These are phyloP conservation scores for Auricularia cornea DNA, from an alignment of 768 basidiomycete species.

Conservation along the genomic window DNA sequence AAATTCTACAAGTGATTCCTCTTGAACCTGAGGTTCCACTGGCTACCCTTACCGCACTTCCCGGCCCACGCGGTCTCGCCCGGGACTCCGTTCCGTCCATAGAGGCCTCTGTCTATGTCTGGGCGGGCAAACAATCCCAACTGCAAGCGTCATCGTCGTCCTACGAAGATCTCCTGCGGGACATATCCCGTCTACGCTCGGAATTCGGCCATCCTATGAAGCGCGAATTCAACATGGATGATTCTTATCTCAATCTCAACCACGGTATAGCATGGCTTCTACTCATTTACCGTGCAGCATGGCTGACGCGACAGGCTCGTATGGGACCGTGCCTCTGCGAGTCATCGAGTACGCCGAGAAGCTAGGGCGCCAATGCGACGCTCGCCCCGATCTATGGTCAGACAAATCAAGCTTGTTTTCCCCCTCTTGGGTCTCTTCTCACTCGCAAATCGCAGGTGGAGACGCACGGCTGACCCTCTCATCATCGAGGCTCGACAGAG, in stretches of 20 bases:
- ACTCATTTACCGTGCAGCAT: not conserved
- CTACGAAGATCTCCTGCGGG: constrained; percentile 8
- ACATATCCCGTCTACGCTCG: not conserved
- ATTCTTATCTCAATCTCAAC: constrained; percentile 10
- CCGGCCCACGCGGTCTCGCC: not conserved
- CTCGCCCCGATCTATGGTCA: constrained; percentile 20
- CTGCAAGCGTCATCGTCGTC: constrained; percentile 14
- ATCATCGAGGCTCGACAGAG: constrained; percentile 18
- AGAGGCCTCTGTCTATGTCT: not conserved
- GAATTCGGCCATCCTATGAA: constrained; percentile 23
- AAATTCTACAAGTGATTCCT: not conserved
- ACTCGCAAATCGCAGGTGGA: constrained; percentile 13
- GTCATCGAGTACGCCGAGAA: constrained; percentile 19
- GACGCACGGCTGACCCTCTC: constrained; percentile 17
- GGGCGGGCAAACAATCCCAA: not conserved
- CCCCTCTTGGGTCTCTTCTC: not conserved
- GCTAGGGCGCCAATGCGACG: constrained; percentile 21
- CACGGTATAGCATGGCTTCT: not conserved
- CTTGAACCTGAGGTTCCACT: not conserved
- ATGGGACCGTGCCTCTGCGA: constrained; percentile 24
- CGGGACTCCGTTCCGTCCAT: not conserved
- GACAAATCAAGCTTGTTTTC: not conserved
- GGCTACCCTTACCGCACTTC: not conserved
- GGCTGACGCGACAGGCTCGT: constrained; percentile 16
- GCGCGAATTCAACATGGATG: constrained; percentile 21